phyloP scores from a whole-genome alignment of 176 grass and related monocot species.

The Rhynchospora breviuscula region DNA sequence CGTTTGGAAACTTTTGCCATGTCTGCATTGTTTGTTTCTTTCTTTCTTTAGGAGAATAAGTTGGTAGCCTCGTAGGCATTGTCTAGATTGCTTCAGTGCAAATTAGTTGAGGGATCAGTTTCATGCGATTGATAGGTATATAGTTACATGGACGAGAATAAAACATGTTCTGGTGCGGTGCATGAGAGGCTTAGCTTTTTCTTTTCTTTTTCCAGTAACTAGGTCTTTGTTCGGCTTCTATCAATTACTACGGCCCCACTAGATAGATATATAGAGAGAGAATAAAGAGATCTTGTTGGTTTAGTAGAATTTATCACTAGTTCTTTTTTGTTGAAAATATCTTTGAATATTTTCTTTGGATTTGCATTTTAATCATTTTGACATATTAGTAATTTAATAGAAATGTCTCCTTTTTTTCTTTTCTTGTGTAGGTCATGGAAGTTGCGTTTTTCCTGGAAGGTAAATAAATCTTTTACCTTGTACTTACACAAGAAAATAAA shows the following conservation, averaged over 20 bases:
- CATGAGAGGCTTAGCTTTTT: background rate
- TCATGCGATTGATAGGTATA: background rate
- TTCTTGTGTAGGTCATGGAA: conserved; percentile 60
- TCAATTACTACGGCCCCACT: background rate
- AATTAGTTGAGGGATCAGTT: conserved; percentile 15
- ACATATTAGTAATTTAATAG: background rate
- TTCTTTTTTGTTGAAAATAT: background rate
- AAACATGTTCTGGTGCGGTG: background rate
- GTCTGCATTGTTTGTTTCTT: background rate
- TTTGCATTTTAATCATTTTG: background rate
- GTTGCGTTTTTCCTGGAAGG: conserved; percentile 87
- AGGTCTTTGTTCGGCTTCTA: conserved; percentile 9
- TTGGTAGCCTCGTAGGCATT: background rate
- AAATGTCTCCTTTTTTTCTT: background rate
- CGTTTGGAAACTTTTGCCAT: background rate
- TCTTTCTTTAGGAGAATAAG: too few relatives aligned
- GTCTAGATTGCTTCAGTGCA: background rate
- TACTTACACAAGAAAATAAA: background rate
- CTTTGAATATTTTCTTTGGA: background rate
- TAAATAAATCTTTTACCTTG: conserved; percentile 21
- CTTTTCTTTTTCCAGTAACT: background rate
- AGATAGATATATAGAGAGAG: background rate
- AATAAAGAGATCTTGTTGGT: background rate
- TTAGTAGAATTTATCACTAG: background rate
- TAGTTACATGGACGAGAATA: background rate